Percentiles rank a stretch among this genome's conserved stretches.
Conservation (phyloP, 23 red algal genomes). For the Gracilaria domingensis region DNA sequence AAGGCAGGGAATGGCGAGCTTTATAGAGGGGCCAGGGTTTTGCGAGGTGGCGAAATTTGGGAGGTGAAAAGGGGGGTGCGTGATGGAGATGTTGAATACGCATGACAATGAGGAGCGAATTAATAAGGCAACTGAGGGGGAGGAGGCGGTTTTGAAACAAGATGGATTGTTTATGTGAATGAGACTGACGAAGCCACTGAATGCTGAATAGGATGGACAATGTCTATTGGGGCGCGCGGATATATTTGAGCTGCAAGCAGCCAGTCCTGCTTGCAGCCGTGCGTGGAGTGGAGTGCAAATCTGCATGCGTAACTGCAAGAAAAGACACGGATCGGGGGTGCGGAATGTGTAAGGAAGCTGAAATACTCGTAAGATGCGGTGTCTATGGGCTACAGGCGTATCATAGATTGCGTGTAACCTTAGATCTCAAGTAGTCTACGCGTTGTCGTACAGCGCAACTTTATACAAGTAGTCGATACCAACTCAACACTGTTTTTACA, state of each 20-base stretch:
- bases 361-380: not conserved
- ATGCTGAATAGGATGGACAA: not conserved
- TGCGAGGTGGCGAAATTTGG: not conserved
- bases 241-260: not conserved
- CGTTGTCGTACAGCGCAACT: not conserved
- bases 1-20: not conserved
- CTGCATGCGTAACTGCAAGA: no score
- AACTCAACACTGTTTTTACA: no score
- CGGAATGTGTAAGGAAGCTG: no score
- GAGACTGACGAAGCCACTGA: not conserved
- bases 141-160: not conserved
- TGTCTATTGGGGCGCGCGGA: no score
- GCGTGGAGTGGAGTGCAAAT: no score
- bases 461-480: no score
- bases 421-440: no score
- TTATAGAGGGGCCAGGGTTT: not conserved
- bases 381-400: no score
- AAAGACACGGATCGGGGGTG: no score
- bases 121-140: not conserved
- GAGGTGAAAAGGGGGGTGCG: not conserved
- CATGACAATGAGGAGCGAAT: not conserved
- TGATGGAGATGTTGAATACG: not conserved
- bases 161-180: not conserved
- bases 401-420: not conserved
- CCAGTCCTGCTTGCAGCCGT: no score